Evolutionary conservation across 2,329 filamentous ascomycete genomes (phyloP).

Genomic region (Aureobasidium leucospermi): DNA sequence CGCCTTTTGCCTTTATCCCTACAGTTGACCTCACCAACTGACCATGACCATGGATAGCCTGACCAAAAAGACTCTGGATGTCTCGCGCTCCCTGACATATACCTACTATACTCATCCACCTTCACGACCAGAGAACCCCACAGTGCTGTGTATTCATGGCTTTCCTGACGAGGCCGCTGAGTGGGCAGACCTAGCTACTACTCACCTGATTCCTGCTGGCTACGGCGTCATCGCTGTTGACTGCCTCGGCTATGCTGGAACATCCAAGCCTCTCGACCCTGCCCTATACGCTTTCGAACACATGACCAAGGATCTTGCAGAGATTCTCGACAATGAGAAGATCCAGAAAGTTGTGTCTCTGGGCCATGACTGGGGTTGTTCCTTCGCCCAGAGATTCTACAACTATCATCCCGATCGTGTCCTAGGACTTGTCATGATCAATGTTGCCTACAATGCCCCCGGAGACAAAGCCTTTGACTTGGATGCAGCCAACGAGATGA

Average conservation of each 20-base stretch:
- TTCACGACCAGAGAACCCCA: constrained; percentile 23
- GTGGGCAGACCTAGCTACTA: constrained; percentile 36
- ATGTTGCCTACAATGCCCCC: constrained; percentile 36
- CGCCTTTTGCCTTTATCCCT: not conserved
- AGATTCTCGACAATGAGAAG: constrained; percentile 35
- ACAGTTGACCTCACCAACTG: not conserved
- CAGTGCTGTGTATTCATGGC: constrained; percentile 41
- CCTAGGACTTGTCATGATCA: constrained; percentile 36
- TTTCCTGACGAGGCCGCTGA: constrained; percentile 42
- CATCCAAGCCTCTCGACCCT: constrained; percentile 35
- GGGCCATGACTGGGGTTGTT: constrained; percentile 46
- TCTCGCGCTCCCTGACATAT: constrained; percentile 28
- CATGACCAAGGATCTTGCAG: constrained; percentile 32
- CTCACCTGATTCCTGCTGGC: constrained; percentile 32
- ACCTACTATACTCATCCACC: constrained; percentile 32
- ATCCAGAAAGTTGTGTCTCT: constrained; percentile 33
- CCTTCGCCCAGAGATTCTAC: constrained; percentile 35
- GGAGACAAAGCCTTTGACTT: constrained; percentile 30
- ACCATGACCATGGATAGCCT: constrained; percentile 5
- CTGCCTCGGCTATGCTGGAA: constrained; percentile 32
- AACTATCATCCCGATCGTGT: constrained; percentile 36
- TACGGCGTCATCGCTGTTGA: constrained; percentile 35
- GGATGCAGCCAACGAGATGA: constrained; percentile 27
- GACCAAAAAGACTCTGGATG: constrained; percentile 7
- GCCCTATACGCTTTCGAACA: constrained; percentile 30